Base-by-base conservation (phyloP, 2,329 filamentous ascomycete species). In the Dothideomycetes sp. region DNA sequence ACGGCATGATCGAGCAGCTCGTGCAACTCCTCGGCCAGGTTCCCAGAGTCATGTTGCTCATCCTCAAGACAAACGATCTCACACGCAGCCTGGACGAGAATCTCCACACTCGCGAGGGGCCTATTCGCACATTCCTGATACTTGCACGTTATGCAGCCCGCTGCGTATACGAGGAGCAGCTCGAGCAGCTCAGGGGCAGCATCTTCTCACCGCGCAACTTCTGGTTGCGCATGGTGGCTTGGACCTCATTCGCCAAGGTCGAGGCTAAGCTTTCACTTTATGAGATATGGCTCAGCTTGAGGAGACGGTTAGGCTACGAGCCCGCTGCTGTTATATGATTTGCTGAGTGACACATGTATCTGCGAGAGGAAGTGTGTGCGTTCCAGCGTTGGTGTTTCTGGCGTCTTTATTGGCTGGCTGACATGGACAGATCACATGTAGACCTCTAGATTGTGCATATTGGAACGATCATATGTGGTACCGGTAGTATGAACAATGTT, bases 41-140 rank as follows among this genome's bases (percentile, higher is more conserved):
- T 5, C 91, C 91, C 1, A 72, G 87, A 33, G 85, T 98, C 48
- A 94, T 98, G 40, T 71, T 98, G 10, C 69, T 98, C 19, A 96
- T 98, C 49, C 72, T 98, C 46, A 98, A 98, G 66, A 98, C 91
- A 2, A 98, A 98, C 58, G 91, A 98, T 62, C 68, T 98, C 30
- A 98, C 91, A 12, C 79, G 91, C 47, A 91, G 82, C 52, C 73
- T 98, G 14, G 91, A 98, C 57, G 91, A 98, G 66, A 88, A 82
- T 55, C 68, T 93, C 29, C 81, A 88, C 40, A 91, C 84, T 0
- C 70, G 74, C 5, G 62, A 77, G 51, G 76, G 77, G 1, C 75
- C 76, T 1, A 62, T 76, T 36, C 66, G 75, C 27, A 74, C 72
- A 3, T 79, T 81, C 53, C 63, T 81, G 46, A 80, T 81, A 43